phyloP scores from a whole-genome alignment of 2,329 filamentous ascomycete species.

The Talaromyces sp. region DNA sequence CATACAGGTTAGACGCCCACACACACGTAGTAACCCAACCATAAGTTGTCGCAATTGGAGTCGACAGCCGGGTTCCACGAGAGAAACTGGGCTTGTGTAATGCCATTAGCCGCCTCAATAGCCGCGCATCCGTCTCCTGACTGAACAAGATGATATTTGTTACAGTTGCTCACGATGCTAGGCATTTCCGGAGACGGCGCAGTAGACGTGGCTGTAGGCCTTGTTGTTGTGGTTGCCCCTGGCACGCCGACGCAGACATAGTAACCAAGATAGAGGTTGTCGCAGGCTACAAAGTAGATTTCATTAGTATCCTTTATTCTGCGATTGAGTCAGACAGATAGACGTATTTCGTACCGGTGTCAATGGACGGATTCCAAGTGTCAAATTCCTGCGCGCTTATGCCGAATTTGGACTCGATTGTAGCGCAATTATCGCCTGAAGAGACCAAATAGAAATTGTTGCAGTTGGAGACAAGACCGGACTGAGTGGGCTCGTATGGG shows the following conservation, averaged over 20 bases:
- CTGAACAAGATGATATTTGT: background rate
- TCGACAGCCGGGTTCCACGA: background rate
- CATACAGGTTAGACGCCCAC: background rate
- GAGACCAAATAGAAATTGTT: constrained; percentile 5
- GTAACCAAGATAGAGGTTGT: constrained; percentile 10
- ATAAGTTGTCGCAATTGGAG: background rate
- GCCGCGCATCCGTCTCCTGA: background rate
- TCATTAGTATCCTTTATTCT: background rate
- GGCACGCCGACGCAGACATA: constrained; percentile 8
- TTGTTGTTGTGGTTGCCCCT: background rate
- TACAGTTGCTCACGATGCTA: background rate
- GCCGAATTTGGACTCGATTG: background rate
- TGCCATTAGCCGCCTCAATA: background rate
- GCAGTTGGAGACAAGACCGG: constrained; percentile 5
- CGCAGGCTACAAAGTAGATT: background rate
- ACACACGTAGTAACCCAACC: background rate
- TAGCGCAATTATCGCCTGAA: constrained; percentile 3
- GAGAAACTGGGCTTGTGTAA: background rate
- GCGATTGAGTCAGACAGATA: background rate
- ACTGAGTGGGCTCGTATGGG: background rate
- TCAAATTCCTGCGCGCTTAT: constrained; percentile 1
- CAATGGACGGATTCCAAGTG: constrained; percentile 13
- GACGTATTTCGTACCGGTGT: background rate
- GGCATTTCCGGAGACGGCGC: background rate
- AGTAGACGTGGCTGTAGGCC: background rate